Evolutionary conservation across 2,329 filamentous ascomycete species (phyloP), one percentile per base, ranked within the genome.

Genomic region (Hortaea werneckii): DNA sequence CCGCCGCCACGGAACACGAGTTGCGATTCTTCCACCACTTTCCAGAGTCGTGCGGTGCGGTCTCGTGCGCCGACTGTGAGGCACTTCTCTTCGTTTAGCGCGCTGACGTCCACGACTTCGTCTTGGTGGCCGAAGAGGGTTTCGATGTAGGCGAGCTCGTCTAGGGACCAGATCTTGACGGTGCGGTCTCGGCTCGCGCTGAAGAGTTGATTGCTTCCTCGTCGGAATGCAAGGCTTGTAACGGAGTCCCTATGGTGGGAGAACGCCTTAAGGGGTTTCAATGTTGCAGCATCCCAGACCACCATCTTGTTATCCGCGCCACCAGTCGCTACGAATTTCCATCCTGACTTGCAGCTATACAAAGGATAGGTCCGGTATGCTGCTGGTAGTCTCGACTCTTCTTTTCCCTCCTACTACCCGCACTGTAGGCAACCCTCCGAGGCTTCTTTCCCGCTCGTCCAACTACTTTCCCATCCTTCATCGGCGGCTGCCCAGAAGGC

Each of bases 81-180:
- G 62, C 92, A 95, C 41, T 87, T 82, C 65, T 96, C 92, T 56
- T 88, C 81, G 1, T 83, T 82, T 51, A 94, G 75, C 20, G 87
- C 83, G 52, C 86, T 85, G 45, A 98, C 79, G 59, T 88, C 86
- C 34, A 90, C 75, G 5, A 96, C 85, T 53, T 86, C 77, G 62
- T 96, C 90, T 62, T 95, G 90, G 67, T 98, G 92, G 39, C 92
- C 92, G 61, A 95, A 96, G 0, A 98, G 74, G 0, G 90, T 96
- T 66, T 98, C 92, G 29, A 95, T 79, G 60, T 96, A 98, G 40
- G 90, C 87, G 50, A 95, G 75, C 63, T 94, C 88, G 56, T 95
- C 85, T 38, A 95, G 72, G 54, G 84, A 90, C 87, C 90, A 98
- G 29, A 94, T 84, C 67, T 96, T 96, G 62, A 98, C 83, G 2